Percentiles rank a stretch among this genome's conserved stretches.
Conservation (phyloP, 495 filamentous ascomycete species). For the Pyrenopolyporus hunteri region DNA sequence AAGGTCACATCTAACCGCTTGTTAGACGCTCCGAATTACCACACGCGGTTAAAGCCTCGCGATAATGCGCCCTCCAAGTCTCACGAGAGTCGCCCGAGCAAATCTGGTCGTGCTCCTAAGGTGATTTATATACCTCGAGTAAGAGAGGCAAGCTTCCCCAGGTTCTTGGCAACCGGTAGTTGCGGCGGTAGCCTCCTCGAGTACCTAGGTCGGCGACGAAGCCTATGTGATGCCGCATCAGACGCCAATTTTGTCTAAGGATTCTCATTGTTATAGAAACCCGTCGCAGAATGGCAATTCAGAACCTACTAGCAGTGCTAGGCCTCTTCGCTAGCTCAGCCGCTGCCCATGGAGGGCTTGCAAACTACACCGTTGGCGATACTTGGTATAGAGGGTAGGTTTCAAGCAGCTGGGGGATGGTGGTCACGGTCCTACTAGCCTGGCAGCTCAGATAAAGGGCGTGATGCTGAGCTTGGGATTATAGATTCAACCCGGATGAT, state of each 20-base stretch:
- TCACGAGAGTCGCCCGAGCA: not conserved
- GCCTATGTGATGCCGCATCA: conserved; percentile 1
- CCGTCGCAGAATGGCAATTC: conserved; percentile 19
- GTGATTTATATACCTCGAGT: conserved; percentile 25
- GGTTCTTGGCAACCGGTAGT: conserved; percentile 39
- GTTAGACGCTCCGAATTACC: conserved; percentile 37
- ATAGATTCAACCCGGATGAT: conserved; percentile 50
- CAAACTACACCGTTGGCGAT: conserved; percentile 57
- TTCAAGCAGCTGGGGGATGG: too few relatives aligned
- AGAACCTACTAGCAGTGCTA: conserved; percentile 38
- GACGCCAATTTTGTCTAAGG: not conserved
- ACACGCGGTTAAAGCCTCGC: conserved; percentile 28
- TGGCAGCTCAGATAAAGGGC: too few relatives aligned
- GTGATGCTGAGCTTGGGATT: not conserved
- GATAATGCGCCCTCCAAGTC: not conserved
- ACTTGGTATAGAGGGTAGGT: conserved; percentile 56
- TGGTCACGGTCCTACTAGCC: too few relatives aligned
- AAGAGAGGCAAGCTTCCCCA: conserved; percentile 23
- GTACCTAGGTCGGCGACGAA: not conserved
- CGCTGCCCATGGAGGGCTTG: conserved; percentile 52
- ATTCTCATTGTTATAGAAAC: not conserved
- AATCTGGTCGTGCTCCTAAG: conserved; percentile 22
- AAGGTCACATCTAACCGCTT: conserved; percentile 15
- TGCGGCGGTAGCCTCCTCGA: conserved; percentile 8
- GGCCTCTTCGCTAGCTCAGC: conserved; percentile 34